These are phyloP conservation scores for Flaveria robusta DNA, from an alignment of 129 eudicot genomes.

Conservation along the genomic window DNA sequence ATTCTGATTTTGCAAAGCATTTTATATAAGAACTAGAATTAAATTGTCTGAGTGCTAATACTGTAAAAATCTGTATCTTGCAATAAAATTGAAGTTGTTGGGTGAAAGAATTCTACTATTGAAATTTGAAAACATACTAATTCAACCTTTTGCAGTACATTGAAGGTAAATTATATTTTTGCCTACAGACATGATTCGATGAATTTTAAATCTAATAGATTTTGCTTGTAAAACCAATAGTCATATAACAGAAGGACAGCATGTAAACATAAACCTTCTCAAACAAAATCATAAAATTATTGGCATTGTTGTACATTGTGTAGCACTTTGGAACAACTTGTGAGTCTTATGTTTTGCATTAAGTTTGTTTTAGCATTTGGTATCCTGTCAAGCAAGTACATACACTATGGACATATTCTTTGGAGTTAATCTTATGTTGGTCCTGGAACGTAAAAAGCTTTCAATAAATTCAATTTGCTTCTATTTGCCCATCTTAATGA, in stretches of 20 bases:
- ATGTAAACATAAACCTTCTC: background rate
- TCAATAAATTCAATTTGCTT: background rate
- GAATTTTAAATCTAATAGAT: background rate
- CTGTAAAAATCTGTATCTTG: background rate
- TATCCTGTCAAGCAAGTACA: constrained; percentile 1
- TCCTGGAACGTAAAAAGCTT: constrained; percentile 6
- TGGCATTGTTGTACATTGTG: background rate
- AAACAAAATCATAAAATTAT: background rate
- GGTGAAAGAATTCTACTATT: no score
- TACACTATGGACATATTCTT: background rate
- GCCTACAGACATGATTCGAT: background rate
- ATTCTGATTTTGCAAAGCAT: background rate
- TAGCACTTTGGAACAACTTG: background rate
- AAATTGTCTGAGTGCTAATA: background rate
- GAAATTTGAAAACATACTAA: background rate
- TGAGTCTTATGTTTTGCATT: background rate
- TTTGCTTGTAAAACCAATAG: background rate
- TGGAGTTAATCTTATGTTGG: background rate
- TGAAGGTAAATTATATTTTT: background rate
- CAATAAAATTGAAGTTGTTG: no score
- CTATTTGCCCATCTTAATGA: background rate
- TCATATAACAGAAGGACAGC: background rate
- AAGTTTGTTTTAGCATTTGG: background rate
- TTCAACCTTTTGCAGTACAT: background rate
- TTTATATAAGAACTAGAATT: background rate